A percentile compares a stretch with the other conserved stretches of the same genome.
phyloP scores from a whole-genome alignment of 2,329 filamentous ascomycete species.

The Talaromyces sp. region DNA sequence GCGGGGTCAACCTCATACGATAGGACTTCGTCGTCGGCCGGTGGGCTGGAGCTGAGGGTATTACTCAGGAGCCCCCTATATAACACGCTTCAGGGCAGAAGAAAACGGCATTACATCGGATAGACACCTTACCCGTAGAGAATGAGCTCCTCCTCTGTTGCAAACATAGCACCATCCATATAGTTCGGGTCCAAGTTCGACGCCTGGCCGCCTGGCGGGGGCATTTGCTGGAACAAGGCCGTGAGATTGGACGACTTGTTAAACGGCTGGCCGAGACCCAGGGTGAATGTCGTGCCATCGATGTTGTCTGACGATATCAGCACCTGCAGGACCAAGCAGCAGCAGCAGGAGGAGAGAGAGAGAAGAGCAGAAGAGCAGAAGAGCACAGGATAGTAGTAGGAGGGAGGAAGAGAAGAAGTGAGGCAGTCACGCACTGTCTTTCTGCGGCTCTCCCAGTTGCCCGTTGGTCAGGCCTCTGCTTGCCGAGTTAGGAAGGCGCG shows the following conservation, averaged over 20 bases:
- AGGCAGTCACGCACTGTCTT: constrained; percentile 39
- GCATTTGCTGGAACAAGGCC: constrained; percentile 42
- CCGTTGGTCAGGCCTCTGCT: constrained; percentile 12
- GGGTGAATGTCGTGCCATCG: constrained; percentile 49
- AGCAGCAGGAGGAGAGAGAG: constrained; percentile 3
- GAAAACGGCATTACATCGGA: not conserved
- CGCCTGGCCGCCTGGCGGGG: constrained; percentile 46
- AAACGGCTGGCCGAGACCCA: constrained; percentile 57
- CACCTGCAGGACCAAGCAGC: not conserved
- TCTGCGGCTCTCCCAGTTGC: constrained; percentile 7
- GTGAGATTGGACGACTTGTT: constrained; percentile 49
- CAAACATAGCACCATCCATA: constrained; percentile 58
- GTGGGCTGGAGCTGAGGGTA: constrained; percentile 32
- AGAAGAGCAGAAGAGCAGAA: not conserved
- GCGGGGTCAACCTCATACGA: constrained; percentile 48
- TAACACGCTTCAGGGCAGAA: not conserved
- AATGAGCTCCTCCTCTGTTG: constrained; percentile 58
- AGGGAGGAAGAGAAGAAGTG: not conserved
- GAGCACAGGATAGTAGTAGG: no score
- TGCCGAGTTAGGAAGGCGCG: constrained; percentile 5
- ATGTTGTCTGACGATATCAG: constrained; percentile 43
- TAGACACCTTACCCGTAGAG: constrained; percentile 48
- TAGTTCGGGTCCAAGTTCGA: constrained; percentile 54
- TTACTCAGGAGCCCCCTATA: constrained; percentile 41
- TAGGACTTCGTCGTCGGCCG: constrained; percentile 39